Conservation (phyloP, 345 rosid genomes). For the Anastatica hierochuntica region DNA sequence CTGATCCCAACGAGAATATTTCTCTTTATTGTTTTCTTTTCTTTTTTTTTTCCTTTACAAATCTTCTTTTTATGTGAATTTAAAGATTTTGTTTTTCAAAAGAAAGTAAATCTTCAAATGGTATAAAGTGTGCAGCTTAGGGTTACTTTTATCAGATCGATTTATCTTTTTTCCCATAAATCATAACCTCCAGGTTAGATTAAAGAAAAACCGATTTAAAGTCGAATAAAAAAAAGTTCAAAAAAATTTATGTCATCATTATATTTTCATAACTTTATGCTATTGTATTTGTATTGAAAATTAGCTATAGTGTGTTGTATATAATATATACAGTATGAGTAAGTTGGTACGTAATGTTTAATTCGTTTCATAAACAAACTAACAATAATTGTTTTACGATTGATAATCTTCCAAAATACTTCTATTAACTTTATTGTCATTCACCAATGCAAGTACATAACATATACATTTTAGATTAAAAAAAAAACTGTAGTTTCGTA, state of each 20-base stretch:
- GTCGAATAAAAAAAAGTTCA: constrained; percentile 13
- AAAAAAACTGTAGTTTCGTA: no score
- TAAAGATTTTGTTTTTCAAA: constrained; percentile 23
- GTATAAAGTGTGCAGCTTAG: constrained; percentile 27
- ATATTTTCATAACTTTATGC: constrained; percentile 14
- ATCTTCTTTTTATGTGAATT: constrained; percentile 29
- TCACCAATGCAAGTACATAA: no score
- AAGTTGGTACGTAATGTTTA: no score
- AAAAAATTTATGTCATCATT: constrained; percentile 9
- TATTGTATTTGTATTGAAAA: background rate
- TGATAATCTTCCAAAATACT: no score
- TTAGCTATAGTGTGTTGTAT: no score
- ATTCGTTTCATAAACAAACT: no score
- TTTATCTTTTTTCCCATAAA: constrained; percentile 19
- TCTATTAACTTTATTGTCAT: no score
- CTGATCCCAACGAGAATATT: constrained; percentile 41
- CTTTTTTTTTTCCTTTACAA: constrained; percentile 20
- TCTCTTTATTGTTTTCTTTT: constrained; percentile 22
- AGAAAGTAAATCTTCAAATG: constrained; percentile 31
- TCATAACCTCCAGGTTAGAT: constrained; percentile 30
- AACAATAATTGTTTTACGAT: no score
- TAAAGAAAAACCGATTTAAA: constrained; percentile 17
- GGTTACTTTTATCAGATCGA: constrained; percentile 32
- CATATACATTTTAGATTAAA: no score
- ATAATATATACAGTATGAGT: no score